Evolutionary conservation across 345 rosid species (phyloP).

Genomic region (Eucalyptus regnans): DNA sequence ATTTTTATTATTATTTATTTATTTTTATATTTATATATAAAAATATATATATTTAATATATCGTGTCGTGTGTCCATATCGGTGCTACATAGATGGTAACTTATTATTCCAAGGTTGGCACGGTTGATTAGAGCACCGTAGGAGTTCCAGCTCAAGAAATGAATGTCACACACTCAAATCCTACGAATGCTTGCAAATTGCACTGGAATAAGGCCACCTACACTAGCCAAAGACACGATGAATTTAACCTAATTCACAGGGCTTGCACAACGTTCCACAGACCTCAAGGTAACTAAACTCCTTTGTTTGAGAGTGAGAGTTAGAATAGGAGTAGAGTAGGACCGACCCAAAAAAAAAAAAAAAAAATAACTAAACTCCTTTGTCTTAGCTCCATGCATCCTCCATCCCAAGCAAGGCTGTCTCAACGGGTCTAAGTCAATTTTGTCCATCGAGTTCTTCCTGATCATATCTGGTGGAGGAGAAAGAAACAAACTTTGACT

Average conservation of each 20-base stretch:
- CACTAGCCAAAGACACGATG: background rate
- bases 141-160: background rate
- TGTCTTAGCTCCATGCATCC: background rate
- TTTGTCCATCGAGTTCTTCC: background rate
- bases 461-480: background rate
- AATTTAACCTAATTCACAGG: background rate
- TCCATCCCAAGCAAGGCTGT: background rate
- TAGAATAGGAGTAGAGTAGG: no score
- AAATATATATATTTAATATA: no score
- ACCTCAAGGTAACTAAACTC: background rate
- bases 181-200: background rate
- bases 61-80: no score
- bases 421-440: background rate
- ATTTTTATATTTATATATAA: no score
- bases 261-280: background rate
- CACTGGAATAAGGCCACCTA: background rate
- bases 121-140: rapidly evolving
- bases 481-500: background rate
- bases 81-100: no score
- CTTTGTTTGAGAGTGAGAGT: background rate
- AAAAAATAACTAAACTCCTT: background rate
- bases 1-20: no score
- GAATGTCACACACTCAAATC: background rate
- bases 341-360: no score
- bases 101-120: background rate